Conservation (phyloP, 2,329 filamentous ascomycete species). For the Colletotrichum sp. region DNA sequence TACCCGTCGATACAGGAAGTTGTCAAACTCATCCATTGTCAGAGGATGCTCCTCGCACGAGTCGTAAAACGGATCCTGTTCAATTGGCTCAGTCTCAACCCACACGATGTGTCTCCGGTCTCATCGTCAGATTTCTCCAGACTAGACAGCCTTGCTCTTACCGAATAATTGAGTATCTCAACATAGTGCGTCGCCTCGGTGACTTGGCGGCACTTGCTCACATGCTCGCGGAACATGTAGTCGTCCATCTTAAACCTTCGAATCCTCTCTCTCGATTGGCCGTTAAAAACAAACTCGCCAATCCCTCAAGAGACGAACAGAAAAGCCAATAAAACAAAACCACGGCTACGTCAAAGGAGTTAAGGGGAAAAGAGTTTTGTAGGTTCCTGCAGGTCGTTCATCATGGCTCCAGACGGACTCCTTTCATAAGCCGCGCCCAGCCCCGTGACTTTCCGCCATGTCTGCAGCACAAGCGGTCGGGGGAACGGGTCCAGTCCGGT, state of each 20-base stretch:
- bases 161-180: constrained; percentile 65
- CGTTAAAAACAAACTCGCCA: background rate
- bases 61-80: constrained; percentile 55
- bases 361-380: background rate
- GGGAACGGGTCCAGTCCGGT: constrained; percentile 9
- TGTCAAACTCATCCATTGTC: constrained; percentile 60
- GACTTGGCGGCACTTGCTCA: constrained; percentile 53
- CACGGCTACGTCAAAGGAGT: background rate
- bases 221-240: constrained; percentile 58
- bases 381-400: constrained; percentile 13
- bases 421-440: constrained; percentile 22
- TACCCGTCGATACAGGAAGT: constrained; percentile 58
- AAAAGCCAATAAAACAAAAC: background rate
- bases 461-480: constrained; percentile 2
- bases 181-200: constrained; percentile 59
- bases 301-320: background rate
- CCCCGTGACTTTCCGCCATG: constrained; percentile 21
- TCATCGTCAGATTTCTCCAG: background rate
- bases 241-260: constrained; percentile 55
- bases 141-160: constrained; percentile 32
- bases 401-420: constrained; percentile 17
- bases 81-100: background rate
- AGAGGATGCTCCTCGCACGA: constrained; percentile 57
- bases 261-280: constrained; percentile 10
- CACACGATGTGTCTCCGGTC: background rate